Percentiles rank a stretch among this genome's conserved stretches.
phyloP scores from a whole-genome alignment of 2,329 filamentous ascomycete genomes.

The Beauveria medogensis region DNA sequence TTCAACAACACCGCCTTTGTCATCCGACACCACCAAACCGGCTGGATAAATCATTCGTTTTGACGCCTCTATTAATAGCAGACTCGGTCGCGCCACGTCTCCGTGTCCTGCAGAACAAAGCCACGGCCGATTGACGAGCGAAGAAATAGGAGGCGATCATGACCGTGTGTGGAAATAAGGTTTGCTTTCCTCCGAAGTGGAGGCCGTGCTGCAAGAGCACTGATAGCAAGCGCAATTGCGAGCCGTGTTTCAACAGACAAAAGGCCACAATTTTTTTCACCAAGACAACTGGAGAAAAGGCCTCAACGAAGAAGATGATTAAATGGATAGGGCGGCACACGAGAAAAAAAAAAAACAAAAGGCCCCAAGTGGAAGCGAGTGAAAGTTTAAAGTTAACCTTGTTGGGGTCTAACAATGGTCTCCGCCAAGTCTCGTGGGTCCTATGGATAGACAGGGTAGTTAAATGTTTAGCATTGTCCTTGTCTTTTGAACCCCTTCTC shows the following conservation, averaged over 20 bases:
- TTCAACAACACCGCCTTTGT: too few species aligned
- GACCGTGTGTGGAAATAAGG: neutral
- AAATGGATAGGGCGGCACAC: neutral
- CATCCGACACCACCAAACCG: too few species aligned
- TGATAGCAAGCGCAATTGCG: slow-evolving; percentile 3
- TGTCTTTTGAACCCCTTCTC: neutral
- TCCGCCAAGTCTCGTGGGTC: neutral
- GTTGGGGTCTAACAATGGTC: neutral
- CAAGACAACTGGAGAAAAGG: neutral
- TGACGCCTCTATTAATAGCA: too few species aligned
- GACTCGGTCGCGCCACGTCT: too few species aligned
- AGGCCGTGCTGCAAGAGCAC: neutral
- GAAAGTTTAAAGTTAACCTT: slow-evolving; percentile 9
- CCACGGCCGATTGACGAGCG: neutral
- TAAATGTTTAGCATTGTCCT: too few species aligned
- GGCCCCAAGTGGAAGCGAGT: neutral
- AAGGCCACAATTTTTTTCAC: neutral
- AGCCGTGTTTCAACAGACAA: slow-evolving; percentile 2
- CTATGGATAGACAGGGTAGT: neutral
- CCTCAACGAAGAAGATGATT: neutral
- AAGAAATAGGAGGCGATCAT: neutral
- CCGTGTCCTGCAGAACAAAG: neutral
- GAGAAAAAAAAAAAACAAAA: neutral
- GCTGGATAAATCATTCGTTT: too few species aligned
- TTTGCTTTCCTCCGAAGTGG: neutral